These are phyloP conservation scores for Aureobasidium mangrovei DNA, from an alignment of 2,329 filamentous ascomycete species.

Conservation along the genomic window DNA sequence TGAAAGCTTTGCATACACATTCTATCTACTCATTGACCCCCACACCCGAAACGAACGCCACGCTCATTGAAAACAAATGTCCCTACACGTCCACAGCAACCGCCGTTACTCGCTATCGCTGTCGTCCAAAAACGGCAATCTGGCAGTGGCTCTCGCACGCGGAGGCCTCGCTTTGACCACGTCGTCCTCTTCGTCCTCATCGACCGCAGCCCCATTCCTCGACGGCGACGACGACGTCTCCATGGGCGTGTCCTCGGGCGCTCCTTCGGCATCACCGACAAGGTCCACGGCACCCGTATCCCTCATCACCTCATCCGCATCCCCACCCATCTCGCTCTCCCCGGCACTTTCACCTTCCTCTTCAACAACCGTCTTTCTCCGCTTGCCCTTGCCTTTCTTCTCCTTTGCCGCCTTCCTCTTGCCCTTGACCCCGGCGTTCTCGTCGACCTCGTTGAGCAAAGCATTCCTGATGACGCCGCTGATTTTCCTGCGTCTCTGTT, in stretches of 20 bases:
- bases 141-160: conserved; percentile 1
- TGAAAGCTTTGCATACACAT: no score
- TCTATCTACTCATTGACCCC: no score
- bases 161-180: conserved; percentile 14
- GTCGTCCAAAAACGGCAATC: conserved; percentile 10
- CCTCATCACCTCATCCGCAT: conserved; percentile 1
- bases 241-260: conserved; percentile 29
- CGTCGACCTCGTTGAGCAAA: conserved; percentile 32
- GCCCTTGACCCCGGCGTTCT: conserved; percentile 23
- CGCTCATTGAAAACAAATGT: not conserved
- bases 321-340: not conserved
- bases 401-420: conserved; percentile 19
- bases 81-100: not conserved
- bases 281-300: not conserved
- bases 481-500: conserved; percentile 52
- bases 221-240: not conserved
- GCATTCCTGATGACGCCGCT: conserved; percentile 41
- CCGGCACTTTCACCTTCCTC: conserved; percentile 11
- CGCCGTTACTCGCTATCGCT: conserved; percentile 5
- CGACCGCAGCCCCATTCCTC: conserved; percentile 21
- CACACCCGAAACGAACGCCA: not conserved
- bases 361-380: conserved; percentile 16
- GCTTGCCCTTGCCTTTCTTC: conserved; percentile 18
- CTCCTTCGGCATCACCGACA: conserved; percentile 10
- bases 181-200: conserved; percentile 33